These are phyloP conservation scores for Wickerhamomyces rabaulensis DNA, from an alignment of 805 yeast species.

Conservation along the genomic window DNA sequence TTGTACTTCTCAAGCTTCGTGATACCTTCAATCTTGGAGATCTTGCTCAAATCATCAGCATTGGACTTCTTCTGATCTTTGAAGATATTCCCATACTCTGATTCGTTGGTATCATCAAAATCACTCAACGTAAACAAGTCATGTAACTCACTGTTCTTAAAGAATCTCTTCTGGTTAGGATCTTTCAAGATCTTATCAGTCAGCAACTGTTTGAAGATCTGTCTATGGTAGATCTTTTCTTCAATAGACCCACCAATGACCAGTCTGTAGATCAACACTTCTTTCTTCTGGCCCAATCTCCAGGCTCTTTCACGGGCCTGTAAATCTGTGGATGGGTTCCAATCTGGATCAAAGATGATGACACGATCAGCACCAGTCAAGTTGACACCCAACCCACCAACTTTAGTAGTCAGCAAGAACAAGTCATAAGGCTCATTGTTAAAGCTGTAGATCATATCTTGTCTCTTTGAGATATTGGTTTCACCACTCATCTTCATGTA, in stretches of 20 bases:
- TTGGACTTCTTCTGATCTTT: slow-evolving; percentile 25
- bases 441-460: slow-evolving; percentile 73
- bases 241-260: slow-evolving; percentile 96
- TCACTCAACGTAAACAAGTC: slow-evolving; percentile 86
- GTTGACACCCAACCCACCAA: slow-evolving; percentile 94
- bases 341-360: slow-evolving; percentile 92
- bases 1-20: slow-evolving; percentile 61
- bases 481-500: slow-evolving; percentile 93
- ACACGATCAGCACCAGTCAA: slow-evolving; percentile 94
- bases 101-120: slow-evolving; percentile 48
- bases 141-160: slow-evolving; percentile 86
- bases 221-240: slow-evolving; percentile 94
- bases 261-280: slow-evolving; percentile 83
- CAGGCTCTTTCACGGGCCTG: slow-evolving; percentile 97
- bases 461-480: slow-evolving; percentile 75
- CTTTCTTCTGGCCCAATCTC: slow-evolving; percentile 92
- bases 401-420: slow-evolving; percentile 86
- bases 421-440: slow-evolving; percentile 58
- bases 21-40: slow-evolving; percentile 66
- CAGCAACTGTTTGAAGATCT: slow-evolving; percentile 89
- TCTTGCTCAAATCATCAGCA: slow-evolving; percentile 63
- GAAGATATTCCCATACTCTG: slow-evolving; percentile 48
- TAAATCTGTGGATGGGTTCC: slow-evolving; percentile 97
- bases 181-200: slow-evolving; percentile 92
- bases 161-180: slow-evolving; percentile 90